A percentile compares a stretch with the other conserved stretches of the same genome.
Evolutionary conservation across 768 basidiomycete species (phyloP).

Genomic region (Mycena pura): DNA sequence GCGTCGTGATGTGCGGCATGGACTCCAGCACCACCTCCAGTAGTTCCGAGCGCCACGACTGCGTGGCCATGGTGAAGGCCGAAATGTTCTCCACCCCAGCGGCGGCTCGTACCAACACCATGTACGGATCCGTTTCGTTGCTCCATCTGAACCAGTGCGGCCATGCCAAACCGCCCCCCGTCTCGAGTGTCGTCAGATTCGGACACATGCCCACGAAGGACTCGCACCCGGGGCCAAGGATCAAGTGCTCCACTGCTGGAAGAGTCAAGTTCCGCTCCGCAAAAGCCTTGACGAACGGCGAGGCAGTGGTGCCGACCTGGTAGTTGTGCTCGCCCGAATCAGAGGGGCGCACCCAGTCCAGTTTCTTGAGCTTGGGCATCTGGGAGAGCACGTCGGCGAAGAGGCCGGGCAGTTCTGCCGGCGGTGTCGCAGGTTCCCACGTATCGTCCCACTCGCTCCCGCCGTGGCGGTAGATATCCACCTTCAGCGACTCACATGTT

Average conservation of each 20-base stretch:
- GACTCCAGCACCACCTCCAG: conserved; percentile 3
- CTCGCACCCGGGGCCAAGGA: conserved; percentile 7
- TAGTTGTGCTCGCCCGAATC: neutral
- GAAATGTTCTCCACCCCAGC: conserved; percentile 5
- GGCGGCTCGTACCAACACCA: conserved; percentile 4
- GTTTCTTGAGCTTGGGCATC: conserved; percentile 7
- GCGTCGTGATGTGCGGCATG: conserved; percentile 6
- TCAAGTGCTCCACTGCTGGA: conserved; percentile 8
- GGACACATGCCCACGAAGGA: conserved; percentile 4
- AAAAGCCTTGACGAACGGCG: conserved; percentile 1
- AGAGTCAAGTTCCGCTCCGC: conserved; percentile 10
- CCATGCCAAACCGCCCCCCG: conserved; percentile 4
- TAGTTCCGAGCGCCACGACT: conserved; percentile 8
- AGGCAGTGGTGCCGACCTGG: conserved; percentile 6
- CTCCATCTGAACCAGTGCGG: conserved; percentile 2
- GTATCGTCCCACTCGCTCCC: conserved; percentile 4
- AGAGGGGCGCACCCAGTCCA: conserved; percentile 7
- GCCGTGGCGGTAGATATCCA: conserved; percentile 8
- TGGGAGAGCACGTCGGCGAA: conserved; percentile 7
- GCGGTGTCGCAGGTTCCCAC: conserved; percentile 9
- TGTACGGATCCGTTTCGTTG: conserved; percentile 7
- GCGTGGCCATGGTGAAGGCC: conserved; percentile 9
- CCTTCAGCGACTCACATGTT: conserved; percentile 6
- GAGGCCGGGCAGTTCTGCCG: conserved; percentile 1
- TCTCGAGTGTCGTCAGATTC: conserved; percentile 8